A percentile compares a stretch with the other conserved stretches of the same genome.
phyloP scores from a whole-genome alignment of 768 basidiomycete genomes.

The Kwoniella sp. region DNA sequence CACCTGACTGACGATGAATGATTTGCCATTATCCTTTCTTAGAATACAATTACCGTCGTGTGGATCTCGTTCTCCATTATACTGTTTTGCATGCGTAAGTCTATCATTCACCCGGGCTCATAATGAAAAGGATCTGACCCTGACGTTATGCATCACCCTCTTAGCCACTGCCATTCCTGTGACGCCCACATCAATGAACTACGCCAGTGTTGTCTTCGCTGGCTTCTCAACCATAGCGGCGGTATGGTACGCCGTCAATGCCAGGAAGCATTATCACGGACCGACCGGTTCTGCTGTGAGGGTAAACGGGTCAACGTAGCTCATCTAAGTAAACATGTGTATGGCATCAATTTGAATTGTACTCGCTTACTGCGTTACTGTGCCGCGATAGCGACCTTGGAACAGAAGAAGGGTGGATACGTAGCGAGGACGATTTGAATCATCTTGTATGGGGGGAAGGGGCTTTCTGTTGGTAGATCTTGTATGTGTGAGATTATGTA shows the following conservation, averaged over 20 bases:
- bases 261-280: constrained; percentile 38
- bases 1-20: no score
- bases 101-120: no score
- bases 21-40: constrained; percentile 41
- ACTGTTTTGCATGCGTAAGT: constrained; percentile 66
- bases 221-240: constrained; percentile 65
- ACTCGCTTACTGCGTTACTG: no score
- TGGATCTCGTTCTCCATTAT: constrained; percentile 68
- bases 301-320: neutral
- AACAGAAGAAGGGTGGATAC: no score
- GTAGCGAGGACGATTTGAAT: no score
- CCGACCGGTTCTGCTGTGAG: constrained; percentile 26
- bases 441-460: no score
- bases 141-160: neutral
- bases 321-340: no score
- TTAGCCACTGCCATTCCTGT: constrained; percentile 46
- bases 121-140: no score
- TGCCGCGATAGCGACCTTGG: no score
- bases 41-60: constrained; percentile 64
- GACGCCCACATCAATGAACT: constrained; percentile 58
- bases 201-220: constrained; percentile 67
- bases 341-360: no score
- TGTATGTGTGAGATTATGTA: no score
- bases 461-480: no score
- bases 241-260: constrained; percentile 66